Conservation (phyloP, 768 basidiomycete genomes). For the Xerocomus brunneocitrinus region DNA sequence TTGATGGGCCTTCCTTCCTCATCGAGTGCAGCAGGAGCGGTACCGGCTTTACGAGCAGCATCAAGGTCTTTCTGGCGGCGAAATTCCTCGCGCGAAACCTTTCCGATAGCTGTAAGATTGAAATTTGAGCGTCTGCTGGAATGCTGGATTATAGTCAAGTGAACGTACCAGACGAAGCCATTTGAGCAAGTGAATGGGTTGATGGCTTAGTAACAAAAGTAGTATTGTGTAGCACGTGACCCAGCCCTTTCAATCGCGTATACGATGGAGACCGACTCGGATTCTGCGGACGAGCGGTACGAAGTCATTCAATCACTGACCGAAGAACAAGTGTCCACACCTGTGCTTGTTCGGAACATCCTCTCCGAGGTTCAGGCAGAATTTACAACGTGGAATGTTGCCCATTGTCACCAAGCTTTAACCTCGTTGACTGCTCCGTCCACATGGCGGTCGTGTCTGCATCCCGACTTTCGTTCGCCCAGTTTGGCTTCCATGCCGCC, state of each 20-base stretch:
- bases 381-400: constrained; percentile 18
- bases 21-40: constrained; percentile 92
- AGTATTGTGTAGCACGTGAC: not conserved
- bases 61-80: constrained; percentile 95
- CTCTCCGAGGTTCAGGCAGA: constrained; percentile 24
- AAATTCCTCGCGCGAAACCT: constrained; percentile 92
- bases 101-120: constrained; percentile 49
- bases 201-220: not conserved
- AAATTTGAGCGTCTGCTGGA: not conserved
- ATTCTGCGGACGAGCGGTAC: constrained; percentile 9
- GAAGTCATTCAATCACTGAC: constrained; percentile 7
- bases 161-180: constrained; percentile 27
- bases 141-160: not conserved
- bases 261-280: not conserved
- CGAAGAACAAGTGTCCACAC: not conserved
- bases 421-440: constrained; percentile 14
- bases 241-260: not conserved
- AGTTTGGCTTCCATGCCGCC: not conserved
- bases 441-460: constrained; percentile 11
- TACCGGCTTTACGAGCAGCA: constrained; percentile 97
- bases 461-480: constrained; percentile 11
- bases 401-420: constrained; percentile 12
- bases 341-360: constrained; percentile 14
- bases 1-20: constrained; percentile 95
- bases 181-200: not conserved